phyloP scores from a whole-genome alignment of 108 stramenopile genomes.

The Discostella stelligeroides region DNA sequence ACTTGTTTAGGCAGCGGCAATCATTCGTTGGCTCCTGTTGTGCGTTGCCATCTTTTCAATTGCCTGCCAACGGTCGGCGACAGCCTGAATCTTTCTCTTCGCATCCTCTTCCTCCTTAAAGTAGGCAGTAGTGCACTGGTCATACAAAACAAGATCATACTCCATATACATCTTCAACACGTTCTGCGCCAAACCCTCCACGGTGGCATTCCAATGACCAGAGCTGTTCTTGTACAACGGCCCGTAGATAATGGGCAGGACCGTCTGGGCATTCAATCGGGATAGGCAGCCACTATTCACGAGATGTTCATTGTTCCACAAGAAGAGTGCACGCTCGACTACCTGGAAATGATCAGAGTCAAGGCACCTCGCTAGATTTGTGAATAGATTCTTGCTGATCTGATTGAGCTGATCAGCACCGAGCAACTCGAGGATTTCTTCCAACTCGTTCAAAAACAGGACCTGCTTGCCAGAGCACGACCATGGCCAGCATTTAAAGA shows the following conservation, averaged over 20 bases:
- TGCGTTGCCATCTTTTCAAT: slow-evolving; percentile 67
- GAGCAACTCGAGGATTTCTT: slow-evolving; percentile 95
- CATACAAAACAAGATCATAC: slow-evolving; percentile 87
- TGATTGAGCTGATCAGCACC: slow-evolving; percentile 91
- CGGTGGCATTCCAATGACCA: slow-evolving; percentile 99
- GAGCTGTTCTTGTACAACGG: slow-evolving; percentile 91
- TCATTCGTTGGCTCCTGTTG: slow-evolving; percentile 47
- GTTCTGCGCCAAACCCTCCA: slow-evolving; percentile 96
- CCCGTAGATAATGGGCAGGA: slow-evolving; percentile 95
- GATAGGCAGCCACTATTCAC: slow-evolving; percentile 88
- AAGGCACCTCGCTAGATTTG: slow-evolving; percentile 90
- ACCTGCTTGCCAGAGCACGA: slow-evolving; percentile 92
- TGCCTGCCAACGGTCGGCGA: slow-evolving; percentile 72
- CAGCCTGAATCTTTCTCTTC: slow-evolving; percentile 77
- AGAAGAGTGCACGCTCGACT: slow-evolving; percentile 94
- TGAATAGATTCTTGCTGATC: slow-evolving; percentile 84
- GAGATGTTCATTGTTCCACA: slow-evolving; percentile 98
- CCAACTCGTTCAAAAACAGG: slow-evolving; percentile 96
- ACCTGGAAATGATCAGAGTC: slow-evolving; percentile 97
- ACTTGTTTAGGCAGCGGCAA: slow-evolving; percentile 37
- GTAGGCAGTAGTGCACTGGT: slow-evolving; percentile 86
- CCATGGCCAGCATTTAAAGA: slow-evolving; percentile 99
- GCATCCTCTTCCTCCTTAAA: slow-evolving; percentile 90
- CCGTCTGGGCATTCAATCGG: slow-evolving; percentile 84
- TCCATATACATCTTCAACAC: slow-evolving; percentile 97